Conservation (phyloP, 352 stramenopile species). For the Achlya hypogyna region DNA sequence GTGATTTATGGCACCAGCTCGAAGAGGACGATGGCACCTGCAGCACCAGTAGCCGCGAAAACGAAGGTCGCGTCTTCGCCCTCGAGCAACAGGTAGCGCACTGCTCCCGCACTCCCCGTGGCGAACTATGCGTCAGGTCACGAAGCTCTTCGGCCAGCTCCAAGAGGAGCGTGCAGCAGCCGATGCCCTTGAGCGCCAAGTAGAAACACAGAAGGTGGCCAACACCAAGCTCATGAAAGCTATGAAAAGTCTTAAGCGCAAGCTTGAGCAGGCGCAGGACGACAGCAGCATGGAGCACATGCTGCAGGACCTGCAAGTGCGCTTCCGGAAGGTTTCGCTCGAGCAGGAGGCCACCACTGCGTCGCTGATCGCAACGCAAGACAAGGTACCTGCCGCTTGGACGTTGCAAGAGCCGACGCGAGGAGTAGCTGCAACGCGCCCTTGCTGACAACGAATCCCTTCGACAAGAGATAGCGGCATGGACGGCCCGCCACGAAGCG, state of each 20-base stretch:
- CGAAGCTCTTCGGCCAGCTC: constrained; percentile 4
- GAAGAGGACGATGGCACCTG: neutral
- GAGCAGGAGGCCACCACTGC: neutral
- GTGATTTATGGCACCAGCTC: neutral
- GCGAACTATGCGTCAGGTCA: neutral
- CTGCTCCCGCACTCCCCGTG: neutral
- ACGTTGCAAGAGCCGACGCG: neutral
- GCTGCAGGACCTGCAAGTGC: neutral
- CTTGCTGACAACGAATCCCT: neutral
- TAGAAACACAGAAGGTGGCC: neutral
- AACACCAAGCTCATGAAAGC: constrained; percentile 6
- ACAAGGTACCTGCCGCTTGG: neutral
- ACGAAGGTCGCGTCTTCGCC: neutral
- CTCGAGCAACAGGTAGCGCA: constrained; percentile 1
- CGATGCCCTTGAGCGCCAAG: neutral
- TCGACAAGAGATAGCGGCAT: neutral
- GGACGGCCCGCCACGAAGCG: neutral
- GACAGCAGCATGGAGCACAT: constrained; percentile 5
- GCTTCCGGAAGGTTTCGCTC: neutral
- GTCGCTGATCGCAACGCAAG: neutral
- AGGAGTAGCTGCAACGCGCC: neutral
- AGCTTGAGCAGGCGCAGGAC: neutral
- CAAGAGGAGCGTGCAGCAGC: neutral
- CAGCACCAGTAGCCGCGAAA: neutral
- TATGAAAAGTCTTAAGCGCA: constrained; percentile 10